Evolutionary conservation across 768 basidiomycete species (phyloP).

Genomic region (Rhizopogon rudus): DNA sequence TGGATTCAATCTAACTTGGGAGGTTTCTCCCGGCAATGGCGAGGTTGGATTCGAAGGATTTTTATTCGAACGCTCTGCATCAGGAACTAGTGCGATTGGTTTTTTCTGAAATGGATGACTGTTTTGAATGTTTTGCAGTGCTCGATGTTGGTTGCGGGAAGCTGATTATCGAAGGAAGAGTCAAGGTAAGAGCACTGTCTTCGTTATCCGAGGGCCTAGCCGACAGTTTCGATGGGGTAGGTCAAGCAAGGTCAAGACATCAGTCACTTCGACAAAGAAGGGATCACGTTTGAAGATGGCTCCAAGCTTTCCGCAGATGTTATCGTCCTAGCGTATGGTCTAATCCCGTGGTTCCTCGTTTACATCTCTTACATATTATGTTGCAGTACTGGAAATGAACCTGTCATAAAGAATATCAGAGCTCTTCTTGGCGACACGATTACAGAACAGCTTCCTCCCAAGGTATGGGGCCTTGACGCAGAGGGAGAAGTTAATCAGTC

Average conservation of each 20-base stretch:
- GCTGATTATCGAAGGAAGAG: neutral
- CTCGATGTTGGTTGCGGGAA: slow-evolving; percentile 8
- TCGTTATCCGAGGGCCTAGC: neutral
- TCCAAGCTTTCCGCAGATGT: slow-evolving; percentile 37
- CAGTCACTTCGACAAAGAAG: slow-evolving; percentile 34
- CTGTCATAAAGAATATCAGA: neutral
- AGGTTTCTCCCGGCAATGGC: neutral
- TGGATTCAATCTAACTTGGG: neutral
- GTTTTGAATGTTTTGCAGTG: neutral
- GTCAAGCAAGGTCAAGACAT: slow-evolving; percentile 31
- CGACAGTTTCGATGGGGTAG: slow-evolving; percentile 6
- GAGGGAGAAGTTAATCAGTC: neutral
- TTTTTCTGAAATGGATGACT: neutral
- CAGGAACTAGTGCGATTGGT: neutral
- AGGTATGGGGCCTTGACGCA: neutral
- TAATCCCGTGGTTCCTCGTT: neutral
- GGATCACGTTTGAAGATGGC: slow-evolving; percentile 35
- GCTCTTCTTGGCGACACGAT: neutral
- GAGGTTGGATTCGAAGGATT: neutral
- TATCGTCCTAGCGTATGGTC: slow-evolving; percentile 45
- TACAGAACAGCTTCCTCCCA: neutral
- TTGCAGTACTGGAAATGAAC: neutral
- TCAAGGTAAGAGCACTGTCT: neutral
- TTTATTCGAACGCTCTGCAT: neutral
- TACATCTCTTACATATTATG: neutral